phyloP scores from a whole-genome alignment of 371 early-diverging fungal species.

The Gilbertella persicaria region DNA sequence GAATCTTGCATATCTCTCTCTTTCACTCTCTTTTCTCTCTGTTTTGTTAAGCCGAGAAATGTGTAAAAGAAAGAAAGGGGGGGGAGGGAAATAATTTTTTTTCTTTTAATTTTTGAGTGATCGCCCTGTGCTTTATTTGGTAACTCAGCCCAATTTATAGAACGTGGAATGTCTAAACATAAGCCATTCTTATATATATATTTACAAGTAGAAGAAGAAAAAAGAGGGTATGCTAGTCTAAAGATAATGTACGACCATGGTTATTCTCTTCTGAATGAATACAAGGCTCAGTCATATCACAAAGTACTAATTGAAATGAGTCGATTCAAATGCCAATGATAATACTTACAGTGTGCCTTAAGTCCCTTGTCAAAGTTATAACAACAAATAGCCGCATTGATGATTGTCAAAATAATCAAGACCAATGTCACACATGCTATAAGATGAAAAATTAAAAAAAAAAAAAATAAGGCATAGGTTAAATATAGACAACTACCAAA shows the following conservation, averaged over 20 bases:
- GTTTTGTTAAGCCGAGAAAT: not conserved
- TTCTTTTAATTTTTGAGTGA: not conserved
- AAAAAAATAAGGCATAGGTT: not conserved
- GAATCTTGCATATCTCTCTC: constrained; percentile 24
- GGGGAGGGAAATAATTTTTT: constrained; percentile 1
- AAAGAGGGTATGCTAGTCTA: too few relatives aligned
- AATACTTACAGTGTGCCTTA: constrained; percentile 51
- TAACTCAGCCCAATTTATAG: too few relatives aligned
- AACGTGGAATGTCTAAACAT: too few relatives aligned
- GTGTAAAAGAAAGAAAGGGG: not conserved
- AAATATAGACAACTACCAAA: constrained; percentile 63
- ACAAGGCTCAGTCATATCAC: too few relatives aligned
- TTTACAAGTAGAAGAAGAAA: too few relatives aligned
- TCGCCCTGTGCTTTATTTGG: too few relatives aligned
- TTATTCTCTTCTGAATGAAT: too few relatives aligned
- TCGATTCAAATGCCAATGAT: not conserved
- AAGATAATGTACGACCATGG: too few relatives aligned
- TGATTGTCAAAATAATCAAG: constrained; percentile 68
- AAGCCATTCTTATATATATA: too few relatives aligned
- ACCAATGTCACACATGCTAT: constrained; percentile 69
- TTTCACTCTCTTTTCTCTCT: too few relatives aligned
- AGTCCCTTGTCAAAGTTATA: constrained; percentile 85
- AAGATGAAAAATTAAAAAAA: constrained; percentile 1
- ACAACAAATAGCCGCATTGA: constrained; percentile 69
- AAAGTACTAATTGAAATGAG: too few relatives aligned